phyloP scores from a whole-genome alignment of 495 filamentous ascomycete genomes.

The Chaetomidium leptoderma region DNA sequence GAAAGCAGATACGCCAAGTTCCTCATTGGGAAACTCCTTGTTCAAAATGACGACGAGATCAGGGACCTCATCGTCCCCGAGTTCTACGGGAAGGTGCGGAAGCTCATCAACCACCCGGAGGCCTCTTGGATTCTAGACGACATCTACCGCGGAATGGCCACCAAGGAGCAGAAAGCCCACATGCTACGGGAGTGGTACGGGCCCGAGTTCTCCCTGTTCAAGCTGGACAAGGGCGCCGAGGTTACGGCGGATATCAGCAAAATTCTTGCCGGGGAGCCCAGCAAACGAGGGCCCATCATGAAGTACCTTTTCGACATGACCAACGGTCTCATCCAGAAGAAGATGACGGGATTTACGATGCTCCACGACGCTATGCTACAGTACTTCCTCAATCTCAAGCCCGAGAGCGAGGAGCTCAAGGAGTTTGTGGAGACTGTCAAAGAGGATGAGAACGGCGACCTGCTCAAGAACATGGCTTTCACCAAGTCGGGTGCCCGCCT shows the following conservation, averaged over 20 bases:
- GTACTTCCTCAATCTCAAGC: constrained; percentile 77
- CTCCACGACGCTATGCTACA: constrained; percentile 97
- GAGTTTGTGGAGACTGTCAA: constrained; percentile 90
- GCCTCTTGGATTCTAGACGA: constrained; percentile 97
- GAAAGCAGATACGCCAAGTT: constrained; percentile 97
- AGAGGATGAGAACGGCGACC: constrained; percentile 80
- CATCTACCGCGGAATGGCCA: constrained; percentile 82
- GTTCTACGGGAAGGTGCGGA: constrained; percentile 87
- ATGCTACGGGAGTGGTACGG: constrained; percentile 96
- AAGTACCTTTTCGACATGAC: constrained; percentile 76
- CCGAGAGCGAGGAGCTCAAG: constrained; percentile 69
- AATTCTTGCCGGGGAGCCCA: constrained; percentile 70
- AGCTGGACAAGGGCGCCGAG: constrained; percentile 48
- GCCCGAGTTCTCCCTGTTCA: constrained; percentile 83
- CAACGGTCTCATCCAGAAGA: constrained; percentile 90
- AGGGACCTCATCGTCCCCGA: constrained; percentile 84
- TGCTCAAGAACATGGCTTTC: constrained; percentile 92
- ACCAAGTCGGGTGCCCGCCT: constrained; percentile 81
- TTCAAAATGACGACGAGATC: constrained; percentile 79
- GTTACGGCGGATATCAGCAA: constrained; percentile 55
- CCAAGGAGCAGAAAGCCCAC: constrained; percentile 69
- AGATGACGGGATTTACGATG: constrained; percentile 90
- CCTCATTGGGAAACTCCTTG: constrained; percentile 87
- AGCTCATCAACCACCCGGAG: constrained; percentile 91
- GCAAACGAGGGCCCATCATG: constrained; percentile 84